Percentiles rank a stretch among this genome's conserved stretches.
Conservation (phyloP, 2,329 filamentous ascomycete species). For the Hymenoscyphus fraxineus region DNA sequence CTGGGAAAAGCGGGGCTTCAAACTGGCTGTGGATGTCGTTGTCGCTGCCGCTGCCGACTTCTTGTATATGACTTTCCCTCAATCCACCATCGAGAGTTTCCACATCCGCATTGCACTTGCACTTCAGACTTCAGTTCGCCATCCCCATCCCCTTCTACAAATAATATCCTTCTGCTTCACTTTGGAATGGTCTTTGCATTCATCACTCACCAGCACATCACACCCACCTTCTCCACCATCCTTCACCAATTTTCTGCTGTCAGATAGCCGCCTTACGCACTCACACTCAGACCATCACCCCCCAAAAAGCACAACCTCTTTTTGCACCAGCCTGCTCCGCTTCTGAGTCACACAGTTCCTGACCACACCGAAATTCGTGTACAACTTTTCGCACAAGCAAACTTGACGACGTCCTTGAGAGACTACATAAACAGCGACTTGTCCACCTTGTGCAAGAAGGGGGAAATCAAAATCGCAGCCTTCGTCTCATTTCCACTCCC, state of each 20-base stretch:
- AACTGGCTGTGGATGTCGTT: too few species aligned
- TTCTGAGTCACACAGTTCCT: constrained; percentile 32
- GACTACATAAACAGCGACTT: constrained; percentile 14
- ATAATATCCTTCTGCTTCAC: constrained; percentile 10
- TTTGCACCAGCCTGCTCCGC: constrained; percentile 27
- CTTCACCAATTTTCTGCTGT: constrained; percentile 7
- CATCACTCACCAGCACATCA: constrained; percentile 21
- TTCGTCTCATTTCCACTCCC: constrained; percentile 9
- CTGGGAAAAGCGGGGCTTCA: too few species aligned
- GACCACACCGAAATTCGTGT: constrained; percentile 26
- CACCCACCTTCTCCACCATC: constrained; percentile 19
- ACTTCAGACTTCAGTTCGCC: neutral
- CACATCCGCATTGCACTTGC: neutral
- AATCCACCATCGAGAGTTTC: neutral
- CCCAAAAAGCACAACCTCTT: constrained; percentile 14
- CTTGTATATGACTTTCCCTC: constrained; percentile 20
- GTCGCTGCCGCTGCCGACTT: neutral
- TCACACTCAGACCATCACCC: constrained; percentile 5
- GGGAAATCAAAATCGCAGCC: constrained; percentile 13
- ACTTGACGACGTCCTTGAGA: constrained; percentile 12
- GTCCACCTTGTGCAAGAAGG: constrained; percentile 7
- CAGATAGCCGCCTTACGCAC: constrained; percentile 19
- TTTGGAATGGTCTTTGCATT: constrained; percentile 6
- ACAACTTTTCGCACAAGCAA: constrained; percentile 19
- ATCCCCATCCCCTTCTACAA: neutral